These are phyloP conservation scores for Kandelia obovata DNA, from an alignment of 345 rosid genomes.

Conservation along the genomic window DNA sequence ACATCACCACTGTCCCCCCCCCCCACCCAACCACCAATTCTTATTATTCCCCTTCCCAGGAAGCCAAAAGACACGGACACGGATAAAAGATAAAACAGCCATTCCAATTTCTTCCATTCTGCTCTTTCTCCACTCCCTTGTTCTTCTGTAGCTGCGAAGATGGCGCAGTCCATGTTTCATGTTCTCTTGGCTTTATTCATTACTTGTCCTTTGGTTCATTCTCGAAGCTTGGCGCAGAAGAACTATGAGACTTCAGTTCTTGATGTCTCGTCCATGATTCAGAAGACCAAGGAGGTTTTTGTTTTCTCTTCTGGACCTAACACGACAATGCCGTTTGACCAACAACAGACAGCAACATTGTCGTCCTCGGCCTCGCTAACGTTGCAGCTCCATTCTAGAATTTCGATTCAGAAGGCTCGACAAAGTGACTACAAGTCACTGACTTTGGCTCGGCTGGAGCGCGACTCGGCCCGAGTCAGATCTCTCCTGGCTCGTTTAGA, in stretches of 20 bases:
- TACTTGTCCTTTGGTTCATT: slow-evolving; percentile 21
- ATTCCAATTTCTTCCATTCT: too few relatives aligned
- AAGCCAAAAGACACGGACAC: too few relatives aligned
- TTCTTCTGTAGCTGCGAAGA: neutral
- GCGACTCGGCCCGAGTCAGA: slow-evolving; percentile 67
- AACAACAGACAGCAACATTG: neutral
- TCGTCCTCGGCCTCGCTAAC: slow-evolving; percentile 26
- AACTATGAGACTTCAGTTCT: slow-evolving; percentile 26
- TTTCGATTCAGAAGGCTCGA: slow-evolving; percentile 30
- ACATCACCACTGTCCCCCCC: too few relatives aligned
- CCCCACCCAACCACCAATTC: too few relatives aligned
- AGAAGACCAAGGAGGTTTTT: slow-evolving; percentile 21
- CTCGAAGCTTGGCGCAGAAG: slow-evolving; percentile 27
- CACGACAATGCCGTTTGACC: neutral
- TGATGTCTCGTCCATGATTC: slow-evolving; percentile 43
- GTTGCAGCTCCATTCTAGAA: slow-evolving; percentile 52
- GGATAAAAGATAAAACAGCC: too few relatives aligned
- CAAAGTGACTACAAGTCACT: slow-evolving; percentile 62
- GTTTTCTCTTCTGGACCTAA: slow-evolving; percentile 16
- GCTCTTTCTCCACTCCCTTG: too few relatives aligned
- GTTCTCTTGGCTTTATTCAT: slow-evolving; percentile 23
- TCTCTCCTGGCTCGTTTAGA: slow-evolving; percentile 50
- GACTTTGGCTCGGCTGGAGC: slow-evolving; percentile 53
- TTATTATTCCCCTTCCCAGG: too few relatives aligned
- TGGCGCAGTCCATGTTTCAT: neutral